Base-by-base conservation (phyloP, 139 green algal species). In the Coelastrella sp. region DNA sequence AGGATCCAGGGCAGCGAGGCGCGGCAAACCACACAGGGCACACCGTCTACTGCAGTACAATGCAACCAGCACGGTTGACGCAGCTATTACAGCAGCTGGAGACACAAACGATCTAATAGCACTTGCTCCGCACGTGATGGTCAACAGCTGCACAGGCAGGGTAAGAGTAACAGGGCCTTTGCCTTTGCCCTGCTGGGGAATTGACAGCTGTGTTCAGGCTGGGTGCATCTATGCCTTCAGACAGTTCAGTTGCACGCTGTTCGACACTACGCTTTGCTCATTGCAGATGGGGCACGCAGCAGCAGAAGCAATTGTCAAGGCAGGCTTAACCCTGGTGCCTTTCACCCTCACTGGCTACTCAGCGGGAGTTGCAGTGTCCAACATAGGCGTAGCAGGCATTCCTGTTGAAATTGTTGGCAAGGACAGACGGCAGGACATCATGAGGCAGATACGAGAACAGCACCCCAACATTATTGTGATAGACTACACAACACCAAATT, bases 401-500 rank as follows among this genome's bases (percentile, higher is more conserved):
- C 89, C 92, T 22, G 89, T 92, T 4, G 85, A 92, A 56, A n/a
- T 94, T 0, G 92, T 94, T 3, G 92, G 92, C 8, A 80, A 86
- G 4, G 89, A 90, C 15, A 78, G 68, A 60, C 81, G 92, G 56
- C 92, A 94, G 58, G 92, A 85, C 15, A 88, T 82, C 6, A 82
- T 92, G 68, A 68, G 82, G 8, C 19, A 70, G 58, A 85, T 94
- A 66, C 87, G 90, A 66, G 19, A 89, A 59, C 63, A 87, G 73
- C 89, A 94, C 68, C 88, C 87, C 10, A 87, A 93, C 87, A 85
- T 99, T 7, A 92, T 99, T 7, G 93, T 99, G 0, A 96, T 99
- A 8, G 98, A 99, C 92, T 99, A 98, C 94, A 99, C 98, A 4
- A 93, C 99, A 73, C 98, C 98, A 12, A 86, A 94, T 56, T 84